Conservation (phyloP, 2,329 filamentous ascomycete genomes). For the Colletotrichum godetiae region DNA sequence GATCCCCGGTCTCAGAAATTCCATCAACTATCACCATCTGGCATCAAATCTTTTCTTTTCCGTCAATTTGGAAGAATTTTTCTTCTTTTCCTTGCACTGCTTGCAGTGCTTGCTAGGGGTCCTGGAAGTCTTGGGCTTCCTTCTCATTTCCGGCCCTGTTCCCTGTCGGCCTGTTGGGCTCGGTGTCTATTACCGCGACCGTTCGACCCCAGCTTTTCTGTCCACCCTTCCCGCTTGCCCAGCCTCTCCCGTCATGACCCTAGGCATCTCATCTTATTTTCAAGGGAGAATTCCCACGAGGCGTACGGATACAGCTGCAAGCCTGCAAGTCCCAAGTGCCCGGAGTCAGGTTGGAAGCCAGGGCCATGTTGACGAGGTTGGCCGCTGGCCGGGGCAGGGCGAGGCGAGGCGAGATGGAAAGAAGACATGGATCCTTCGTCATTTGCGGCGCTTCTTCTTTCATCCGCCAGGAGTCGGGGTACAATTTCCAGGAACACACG, state of each 20-base stretch:
- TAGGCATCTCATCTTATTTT: slow-evolving; percentile 30
- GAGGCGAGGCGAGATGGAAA: slow-evolving; percentile 11
- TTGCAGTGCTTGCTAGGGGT: background rate
- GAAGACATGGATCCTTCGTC: slow-evolving; percentile 19
- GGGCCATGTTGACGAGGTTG: background rate
- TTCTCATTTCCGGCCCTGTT: slow-evolving; percentile 7
- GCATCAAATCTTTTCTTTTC: background rate
- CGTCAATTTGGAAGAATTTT: slow-evolving; percentile 4
- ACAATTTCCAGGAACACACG: background rate
- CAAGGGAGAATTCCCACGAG: background rate
- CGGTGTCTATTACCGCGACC: slow-evolving; percentile 27
- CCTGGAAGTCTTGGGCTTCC: background rate
- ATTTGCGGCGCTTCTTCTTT: slow-evolving; percentile 27
- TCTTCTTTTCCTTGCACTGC: background rate
- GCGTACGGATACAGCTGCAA: background rate
- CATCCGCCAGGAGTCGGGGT: background rate
- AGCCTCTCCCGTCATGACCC: slow-evolving; percentile 9
- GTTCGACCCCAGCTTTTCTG: background rate
- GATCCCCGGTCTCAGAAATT: background rate
- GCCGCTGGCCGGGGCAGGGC: background rate
- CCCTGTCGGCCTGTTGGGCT: background rate
- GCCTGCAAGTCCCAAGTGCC: slow-evolving; percentile 18
- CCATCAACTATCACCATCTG: background rate
- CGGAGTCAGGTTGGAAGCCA: slow-evolving; percentile 24
- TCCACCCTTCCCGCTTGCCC: background rate